phyloP scores from a whole-genome alignment of 495 filamentous ascomycete genomes.

The Trichoderma virens region DNA sequence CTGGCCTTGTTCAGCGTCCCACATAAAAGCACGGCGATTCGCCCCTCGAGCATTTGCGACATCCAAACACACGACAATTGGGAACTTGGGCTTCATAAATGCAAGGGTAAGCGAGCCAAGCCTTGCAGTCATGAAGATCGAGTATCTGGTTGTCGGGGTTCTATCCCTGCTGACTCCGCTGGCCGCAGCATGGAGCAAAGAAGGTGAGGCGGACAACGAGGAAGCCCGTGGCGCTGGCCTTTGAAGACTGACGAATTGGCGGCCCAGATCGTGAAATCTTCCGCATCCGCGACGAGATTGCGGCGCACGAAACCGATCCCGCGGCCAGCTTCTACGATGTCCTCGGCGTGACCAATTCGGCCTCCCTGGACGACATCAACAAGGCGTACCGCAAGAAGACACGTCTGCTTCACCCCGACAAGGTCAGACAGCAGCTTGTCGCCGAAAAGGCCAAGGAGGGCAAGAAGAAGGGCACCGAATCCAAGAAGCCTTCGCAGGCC shows the following conservation, averaged over 20 bases:
- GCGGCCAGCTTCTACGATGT: conserved; percentile 94
- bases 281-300: conserved; percentile 78
- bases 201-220: conserved; percentile 48
- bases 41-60: neutral
- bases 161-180: conserved; percentile 52
- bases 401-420: conserved; percentile 80
- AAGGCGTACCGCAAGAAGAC: conserved; percentile 90
- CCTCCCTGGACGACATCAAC: conserved; percentile 81
- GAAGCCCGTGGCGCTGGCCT: neutral
- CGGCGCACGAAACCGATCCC: conserved; percentile 57
- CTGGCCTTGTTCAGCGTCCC: conserved; percentile 8
- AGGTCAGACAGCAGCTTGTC: conserved; percentile 76
- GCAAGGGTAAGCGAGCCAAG: neutral
- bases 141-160: conserved; percentile 44
- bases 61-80: neutral
- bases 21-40: conserved; percentile 6
- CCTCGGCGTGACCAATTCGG: conserved; percentile 61
- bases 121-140: conserved; percentile 44
- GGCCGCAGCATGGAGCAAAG: conserved; percentile 72
- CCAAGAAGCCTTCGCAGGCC: conserved; percentile 57
- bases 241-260: neutral
- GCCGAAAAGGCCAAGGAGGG: conserved; percentile 59
- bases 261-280: conserved; percentile 91
- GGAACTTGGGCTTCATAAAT: neutral
- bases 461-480: conserved; percentile 44